Conservation (phyloP, 1,139 yeast genomes). For the Spencermartinsiella ligniputridi region DNA sequence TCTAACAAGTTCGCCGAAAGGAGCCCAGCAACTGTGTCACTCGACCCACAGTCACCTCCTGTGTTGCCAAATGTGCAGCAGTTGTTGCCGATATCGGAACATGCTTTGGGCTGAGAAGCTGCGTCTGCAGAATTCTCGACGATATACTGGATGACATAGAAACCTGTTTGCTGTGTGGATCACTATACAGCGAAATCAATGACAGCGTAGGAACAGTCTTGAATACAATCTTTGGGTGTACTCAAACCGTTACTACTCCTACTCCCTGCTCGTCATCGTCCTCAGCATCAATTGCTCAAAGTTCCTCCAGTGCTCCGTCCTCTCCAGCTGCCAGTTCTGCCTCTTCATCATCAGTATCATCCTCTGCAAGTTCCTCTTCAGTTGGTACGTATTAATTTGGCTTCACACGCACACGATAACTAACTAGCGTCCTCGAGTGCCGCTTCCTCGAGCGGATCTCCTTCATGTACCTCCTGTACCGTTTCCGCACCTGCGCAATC, state of each 20-base stretch:
- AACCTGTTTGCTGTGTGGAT: neutral
- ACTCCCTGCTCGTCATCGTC: neutral
- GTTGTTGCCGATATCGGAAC: neutral
- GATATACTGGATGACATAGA: neutral
- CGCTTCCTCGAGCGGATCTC: neutral
- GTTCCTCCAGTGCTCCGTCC: neutral
- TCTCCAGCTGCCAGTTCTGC: neutral
- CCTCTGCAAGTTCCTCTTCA: too few species aligned
- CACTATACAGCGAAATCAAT: neutral
- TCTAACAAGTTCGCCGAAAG: neutral
- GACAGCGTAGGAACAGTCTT: neutral
- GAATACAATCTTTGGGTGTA: neutral
- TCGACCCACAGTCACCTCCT: neutral
- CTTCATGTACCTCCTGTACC: neutral
- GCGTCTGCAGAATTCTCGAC: neutral
- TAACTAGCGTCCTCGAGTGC: neutral
- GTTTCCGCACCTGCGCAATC: neutral
- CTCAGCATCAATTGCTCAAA: neutral
- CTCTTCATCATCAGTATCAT: too few species aligned
- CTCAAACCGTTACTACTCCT: neutral
- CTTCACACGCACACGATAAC: too few species aligned
- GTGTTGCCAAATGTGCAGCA: neutral
- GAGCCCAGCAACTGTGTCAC: neutral
- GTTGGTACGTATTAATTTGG: too few species aligned
- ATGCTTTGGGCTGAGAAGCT: neutral